Percentiles rank a stretch among this genome's conserved stretches.
These are phyloP conservation scores for Piromyces sp. DNA, from an alignment of 192 early-diverging fungal species.

Conservation along the genomic window DNA sequence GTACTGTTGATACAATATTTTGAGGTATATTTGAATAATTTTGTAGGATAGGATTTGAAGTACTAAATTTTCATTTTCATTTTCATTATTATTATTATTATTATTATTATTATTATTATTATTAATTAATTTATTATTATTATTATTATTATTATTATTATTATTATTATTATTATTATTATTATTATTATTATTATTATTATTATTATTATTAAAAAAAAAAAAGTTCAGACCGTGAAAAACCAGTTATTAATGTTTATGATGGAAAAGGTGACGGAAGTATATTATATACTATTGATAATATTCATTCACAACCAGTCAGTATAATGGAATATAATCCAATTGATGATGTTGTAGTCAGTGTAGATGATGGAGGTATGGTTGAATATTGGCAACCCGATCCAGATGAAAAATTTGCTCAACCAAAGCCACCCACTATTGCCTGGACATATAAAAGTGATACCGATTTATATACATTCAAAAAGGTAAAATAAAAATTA, in stretches of 20 bases:
- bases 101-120: too few relatives aligned
- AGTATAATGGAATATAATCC: slow-evolving; percentile 41
- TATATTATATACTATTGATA: slow-evolving; percentile 41
- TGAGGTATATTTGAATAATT: too few relatives aligned
- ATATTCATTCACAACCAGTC: slow-evolving; percentile 11
- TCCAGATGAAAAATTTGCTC: slow-evolving; percentile 8
- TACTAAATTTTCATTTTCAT: too few relatives aligned
- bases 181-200: too few relatives aligned
- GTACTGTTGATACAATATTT: too few relatives aligned
- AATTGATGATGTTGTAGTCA: slow-evolving; percentile 53
- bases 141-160: too few relatives aligned
- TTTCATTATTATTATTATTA: too few relatives aligned
- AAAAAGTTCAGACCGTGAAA: slow-evolving; percentile 53
- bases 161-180: too few relatives aligned
- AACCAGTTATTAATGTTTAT: slow-evolving; percentile 55
- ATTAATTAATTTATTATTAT: too few relatives aligned
- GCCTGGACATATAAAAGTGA: slow-evolving; percentile 76
- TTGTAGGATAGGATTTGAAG: too few relatives aligned
- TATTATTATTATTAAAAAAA: not conserved
- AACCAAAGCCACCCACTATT: slow-evolving; percentile 18
- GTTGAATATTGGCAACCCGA: slow-evolving; percentile 79
- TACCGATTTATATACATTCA: slow-evolving; percentile 91
- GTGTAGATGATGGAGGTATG: slow-evolving; percentile 72
- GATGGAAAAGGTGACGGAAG: slow-evolving; percentile 55
- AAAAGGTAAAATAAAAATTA: slow-evolving; percentile 41